Percentiles rank a stretch among this genome's conserved stretches.
These are phyloP conservation scores for Talaromyces borbonicus DNA, from an alignment of 495 filamentous ascomycete genomes.

Conservation along the genomic window DNA sequence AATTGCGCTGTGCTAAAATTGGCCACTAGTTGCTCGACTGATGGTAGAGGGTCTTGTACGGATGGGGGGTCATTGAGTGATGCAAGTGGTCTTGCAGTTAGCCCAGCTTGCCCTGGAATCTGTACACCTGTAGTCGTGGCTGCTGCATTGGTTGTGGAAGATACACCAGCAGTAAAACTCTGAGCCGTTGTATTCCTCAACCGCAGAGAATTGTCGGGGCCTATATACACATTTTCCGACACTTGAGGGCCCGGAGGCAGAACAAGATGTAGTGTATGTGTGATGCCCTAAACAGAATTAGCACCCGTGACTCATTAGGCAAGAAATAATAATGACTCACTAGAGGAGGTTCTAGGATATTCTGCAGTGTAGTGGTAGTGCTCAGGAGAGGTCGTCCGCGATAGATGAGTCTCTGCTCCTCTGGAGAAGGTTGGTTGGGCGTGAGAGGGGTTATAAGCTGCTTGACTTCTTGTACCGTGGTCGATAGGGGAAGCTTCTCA, in stretches of 20 bases:
- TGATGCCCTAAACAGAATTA: conserved; percentile 33
- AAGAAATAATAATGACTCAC: conserved; percentile 31
- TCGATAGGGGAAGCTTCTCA: conserved; percentile 38
- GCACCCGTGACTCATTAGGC: conserved; percentile 9
- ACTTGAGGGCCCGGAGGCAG: conserved; percentile 31
- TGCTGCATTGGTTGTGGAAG: neutral
- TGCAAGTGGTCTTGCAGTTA: neutral
- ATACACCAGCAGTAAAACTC: neutral
- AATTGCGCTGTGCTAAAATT: neutral
- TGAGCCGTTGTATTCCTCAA: conserved; percentile 8
- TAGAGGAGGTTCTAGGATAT: conserved; percentile 45
- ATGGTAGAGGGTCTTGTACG: too few species aligned
- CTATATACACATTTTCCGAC: neutral
- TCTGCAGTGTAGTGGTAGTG: conserved; percentile 43
- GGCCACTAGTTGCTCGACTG: conserved; percentile 1
- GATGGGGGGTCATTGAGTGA: neutral
- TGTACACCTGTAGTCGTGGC: neutral
- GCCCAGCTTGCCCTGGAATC: neutral
- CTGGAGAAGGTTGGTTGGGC: conserved; percentile 40
- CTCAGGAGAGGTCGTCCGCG: conserved; percentile 48
- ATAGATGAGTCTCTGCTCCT: conserved; percentile 55
- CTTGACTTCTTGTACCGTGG: conserved; percentile 52
- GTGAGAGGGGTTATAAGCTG: conserved; percentile 46
- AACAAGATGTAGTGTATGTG: conserved; percentile 51
- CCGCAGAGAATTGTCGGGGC: conserved; percentile 1